These are phyloP conservation scores for Boletus semigastroideus DNA, from an alignment of 1,284 basidiomycete species.

Conservation along the genomic window DNA sequence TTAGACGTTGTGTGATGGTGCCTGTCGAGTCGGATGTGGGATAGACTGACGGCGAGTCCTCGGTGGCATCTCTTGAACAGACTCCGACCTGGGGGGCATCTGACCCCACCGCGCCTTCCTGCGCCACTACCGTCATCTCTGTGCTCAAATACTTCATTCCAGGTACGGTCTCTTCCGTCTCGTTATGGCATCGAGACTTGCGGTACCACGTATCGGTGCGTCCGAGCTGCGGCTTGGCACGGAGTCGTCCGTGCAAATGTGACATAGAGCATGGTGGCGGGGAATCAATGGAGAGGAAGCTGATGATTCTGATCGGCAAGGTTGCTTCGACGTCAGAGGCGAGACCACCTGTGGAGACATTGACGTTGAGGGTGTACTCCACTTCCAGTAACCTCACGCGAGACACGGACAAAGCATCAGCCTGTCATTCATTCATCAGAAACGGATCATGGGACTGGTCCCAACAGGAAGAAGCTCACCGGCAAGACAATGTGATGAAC, in stretches of 20 bases:
- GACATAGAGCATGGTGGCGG: constrained; percentile 46
- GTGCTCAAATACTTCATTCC: constrained; percentile 31
- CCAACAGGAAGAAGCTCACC: constrained; percentile 45
- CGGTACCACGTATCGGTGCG: constrained; percentile 31
- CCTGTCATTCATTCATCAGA: constrained; percentile 38
- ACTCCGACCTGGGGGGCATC: constrained; percentile 2
- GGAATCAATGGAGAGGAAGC: constrained; percentile 80
- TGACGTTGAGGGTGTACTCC: constrained; percentile 73
- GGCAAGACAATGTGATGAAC: constrained; percentile 68
- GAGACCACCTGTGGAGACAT: constrained; percentile 64
- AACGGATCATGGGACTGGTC: not conserved
- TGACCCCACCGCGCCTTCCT: constrained; percentile 13
- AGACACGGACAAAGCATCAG: constrained; percentile 74
- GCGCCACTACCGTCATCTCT: constrained; percentile 30
- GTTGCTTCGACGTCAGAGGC: constrained; percentile 65
- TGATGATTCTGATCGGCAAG: constrained; percentile 74
- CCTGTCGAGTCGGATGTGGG: constrained; percentile 25
- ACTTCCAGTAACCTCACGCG: constrained; percentile 80
- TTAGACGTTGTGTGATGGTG: constrained; percentile 21
- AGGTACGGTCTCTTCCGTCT: constrained; percentile 26
- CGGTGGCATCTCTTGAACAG: constrained; percentile 12
- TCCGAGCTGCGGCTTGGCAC: constrained; percentile 21
- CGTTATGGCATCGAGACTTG: constrained; percentile 20
- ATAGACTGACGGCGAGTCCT: constrained; percentile 27
- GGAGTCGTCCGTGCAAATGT: constrained; percentile 20